Evolutionary conservation across 371 early-diverging fungal genomes (phyloP), one percentile per base, ranked within the genome.

Genomic region (Entomophthora muscae): DNA sequence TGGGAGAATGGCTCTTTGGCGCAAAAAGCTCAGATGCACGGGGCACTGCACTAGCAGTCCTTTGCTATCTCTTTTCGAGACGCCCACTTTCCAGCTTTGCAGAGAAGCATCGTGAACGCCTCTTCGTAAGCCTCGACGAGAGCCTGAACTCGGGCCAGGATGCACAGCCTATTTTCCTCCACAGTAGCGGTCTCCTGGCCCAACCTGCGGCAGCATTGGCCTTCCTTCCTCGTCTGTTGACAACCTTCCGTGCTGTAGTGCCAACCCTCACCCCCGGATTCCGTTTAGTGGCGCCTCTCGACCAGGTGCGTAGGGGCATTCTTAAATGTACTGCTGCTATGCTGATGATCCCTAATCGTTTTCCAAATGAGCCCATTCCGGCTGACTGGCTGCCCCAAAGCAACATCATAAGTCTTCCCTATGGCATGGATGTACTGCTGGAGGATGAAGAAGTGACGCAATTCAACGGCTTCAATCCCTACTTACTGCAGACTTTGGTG

Each of bases 1-100:
- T 88, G 76, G 87, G 88, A 0, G 69, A 73, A 0, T 88, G 81
- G 75, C 74, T 90, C 2, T 89, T 89, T 74, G 84, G 85, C 57
- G 85, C 84, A 0, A 42, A 5, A 10, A 42, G 42, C 42, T 17
- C 5, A 5, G 42, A 42, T 10, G 42, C 42, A 17, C 42, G 42
- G 17, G 42, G 42, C 5, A 42, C 42, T 17, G 42, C 42, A 42
- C 42, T 42, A 17, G 17, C 42, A 17, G 42, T 42, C 10, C 42
- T 42, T 42, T 42, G 42, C 42, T 17, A 17, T 42, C 42, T 42
- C 17, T 42, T 42, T 17, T 42, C 42, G 17, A 42, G 42, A 17
- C 42, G 42, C 10, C 42, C 42, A 42, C 5, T 42, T 42, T 5
- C 42, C 42, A 42, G 42, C 42, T 42, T 42, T 17, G 5, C 42